Evolutionary conservation across 108 stramenopile genomes (phyloP), one percentile per base, ranked within the genome.

Genomic region (Tribonema minus): DNA sequence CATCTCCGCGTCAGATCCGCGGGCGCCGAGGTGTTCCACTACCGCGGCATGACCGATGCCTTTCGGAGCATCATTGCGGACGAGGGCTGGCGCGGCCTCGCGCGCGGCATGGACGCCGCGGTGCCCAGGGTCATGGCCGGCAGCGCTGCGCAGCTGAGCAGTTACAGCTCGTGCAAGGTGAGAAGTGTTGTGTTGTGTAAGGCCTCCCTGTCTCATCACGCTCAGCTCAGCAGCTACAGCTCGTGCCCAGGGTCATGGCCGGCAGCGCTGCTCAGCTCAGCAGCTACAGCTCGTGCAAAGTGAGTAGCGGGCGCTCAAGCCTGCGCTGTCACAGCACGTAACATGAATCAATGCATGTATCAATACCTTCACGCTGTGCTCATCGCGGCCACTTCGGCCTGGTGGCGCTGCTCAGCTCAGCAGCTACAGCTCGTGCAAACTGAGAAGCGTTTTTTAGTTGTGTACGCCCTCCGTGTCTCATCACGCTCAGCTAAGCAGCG

Each of bases 151-250:
- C 81, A 82, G 81, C 72, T 82, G 66, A 65, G 71, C 30, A 31
- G 32, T 15, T 82, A 72, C 66, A 72, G 71, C 15, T 82, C 71
- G 4, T 72, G 71, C 65, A 82, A 82, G 72, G 67, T 54, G 20
- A 54, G 15, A 54, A 54, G 9, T 54, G 46, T 54, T 54, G 46
- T 54, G 20, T 9, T 54, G 46, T 20, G 9, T 54, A 9, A 54
- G 20, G 46, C 9, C 20, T 54, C 20, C 9, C 46, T 15, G 46
- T 20, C 20, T 9, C 46, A 54, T 15, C 15, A 20, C 46, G 46
- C 20, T 20, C 46, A 54, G 46, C 46, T 54, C 15, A 15, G 20
- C 15, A 54, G 46, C 46, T 54, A 20, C 20, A 54, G 46, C 46
- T 54, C 15, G 67, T 80, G 63, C 46, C 68, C 34, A 36, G 79